Evolutionary conservation across 345 rosid genomes (phyloP).

Genomic region (Leavenworthia alabamica): DNA sequence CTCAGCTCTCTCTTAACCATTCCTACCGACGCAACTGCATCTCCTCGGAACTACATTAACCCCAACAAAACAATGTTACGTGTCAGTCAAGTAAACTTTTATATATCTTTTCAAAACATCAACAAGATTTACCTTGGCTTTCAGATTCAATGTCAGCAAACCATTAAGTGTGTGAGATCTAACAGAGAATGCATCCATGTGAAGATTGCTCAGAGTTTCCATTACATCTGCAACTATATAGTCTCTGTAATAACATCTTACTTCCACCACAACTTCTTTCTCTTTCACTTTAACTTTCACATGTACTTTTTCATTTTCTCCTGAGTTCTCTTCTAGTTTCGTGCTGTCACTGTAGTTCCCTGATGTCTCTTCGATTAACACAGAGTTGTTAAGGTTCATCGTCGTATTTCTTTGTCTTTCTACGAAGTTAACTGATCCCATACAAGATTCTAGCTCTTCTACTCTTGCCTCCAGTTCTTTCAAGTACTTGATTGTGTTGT

Average conservation of each 20-base stretch:
- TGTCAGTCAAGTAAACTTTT: neutral
- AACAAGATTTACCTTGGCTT: constrained; percentile 52
- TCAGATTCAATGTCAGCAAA: constrained; percentile 45
- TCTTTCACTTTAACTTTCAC: constrained; percentile 28
- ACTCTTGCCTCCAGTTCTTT: constrained; percentile 67
- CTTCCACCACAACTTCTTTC: constrained; percentile 54
- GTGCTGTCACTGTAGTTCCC: constrained; percentile 49
- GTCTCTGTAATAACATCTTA: constrained; percentile 61
- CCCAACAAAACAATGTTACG: neutral
- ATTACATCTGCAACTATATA: constrained; percentile 64
- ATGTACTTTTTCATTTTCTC: constrained; percentile 50
- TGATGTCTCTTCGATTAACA: constrained; percentile 55
- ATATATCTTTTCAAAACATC: neutral
- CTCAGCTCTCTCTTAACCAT: constrained; percentile 59
- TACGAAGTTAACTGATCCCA: constrained; percentile 44
- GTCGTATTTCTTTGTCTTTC: constrained; percentile 40
- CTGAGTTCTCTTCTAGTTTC: constrained; percentile 35
- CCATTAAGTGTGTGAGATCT: constrained; percentile 65
- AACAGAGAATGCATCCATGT: constrained; percentile 60
- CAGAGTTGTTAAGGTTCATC: constrained; percentile 20
- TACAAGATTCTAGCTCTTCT: constrained; percentile 74
- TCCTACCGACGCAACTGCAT: constrained; percentile 53
- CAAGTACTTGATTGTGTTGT: constrained; percentile 56
- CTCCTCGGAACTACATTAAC: constrained; percentile 53
- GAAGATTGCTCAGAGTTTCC: constrained; percentile 67